Conservation (phyloP, 179 eudicot species). For the Beta lomatogona region DNA sequence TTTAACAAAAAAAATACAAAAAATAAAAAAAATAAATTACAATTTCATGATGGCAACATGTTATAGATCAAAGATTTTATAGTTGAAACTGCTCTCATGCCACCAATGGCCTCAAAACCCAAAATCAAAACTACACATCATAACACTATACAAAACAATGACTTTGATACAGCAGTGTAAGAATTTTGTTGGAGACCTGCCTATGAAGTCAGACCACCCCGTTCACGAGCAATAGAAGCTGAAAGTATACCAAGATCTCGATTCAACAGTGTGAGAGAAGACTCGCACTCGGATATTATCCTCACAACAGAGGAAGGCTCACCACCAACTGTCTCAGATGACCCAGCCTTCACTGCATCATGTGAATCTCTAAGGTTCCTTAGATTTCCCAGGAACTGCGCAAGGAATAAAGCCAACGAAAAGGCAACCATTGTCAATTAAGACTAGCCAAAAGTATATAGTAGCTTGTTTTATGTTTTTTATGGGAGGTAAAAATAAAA, state of each 20-base stretch:
- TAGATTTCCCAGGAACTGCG: slow-evolving; percentile 87
- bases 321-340: slow-evolving; percentile 75
- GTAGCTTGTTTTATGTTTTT: background rate
- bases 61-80: no score
- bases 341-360: slow-evolving; percentile 86
- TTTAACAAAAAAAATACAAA: background rate
- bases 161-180: background rate
- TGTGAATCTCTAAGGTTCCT: slow-evolving; percentile 92
- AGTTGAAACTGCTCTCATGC: no score
- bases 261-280: slow-evolving; percentile 77
- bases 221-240: slow-evolving; percentile 85
- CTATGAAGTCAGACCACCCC: slow-evolving; percentile 46
- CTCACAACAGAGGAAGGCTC: slow-evolving; percentile 87
- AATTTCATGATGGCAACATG: background rate
- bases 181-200: background rate
- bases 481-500: background rate
- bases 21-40: background rate
- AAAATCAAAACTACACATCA: slow-evolving; percentile 11
- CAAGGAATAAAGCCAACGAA: background rate
- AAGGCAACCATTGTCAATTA: background rate
- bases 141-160: slow-evolving; percentile 23
- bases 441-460: background rate
- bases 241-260: slow-evolving; percentile 93
- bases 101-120: slow-evolving; percentile 12
- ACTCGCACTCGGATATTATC: slow-evolving; percentile 89